Conservation (phyloP, 306 rosid genomes). For the Acacia acuminata region DNA sequence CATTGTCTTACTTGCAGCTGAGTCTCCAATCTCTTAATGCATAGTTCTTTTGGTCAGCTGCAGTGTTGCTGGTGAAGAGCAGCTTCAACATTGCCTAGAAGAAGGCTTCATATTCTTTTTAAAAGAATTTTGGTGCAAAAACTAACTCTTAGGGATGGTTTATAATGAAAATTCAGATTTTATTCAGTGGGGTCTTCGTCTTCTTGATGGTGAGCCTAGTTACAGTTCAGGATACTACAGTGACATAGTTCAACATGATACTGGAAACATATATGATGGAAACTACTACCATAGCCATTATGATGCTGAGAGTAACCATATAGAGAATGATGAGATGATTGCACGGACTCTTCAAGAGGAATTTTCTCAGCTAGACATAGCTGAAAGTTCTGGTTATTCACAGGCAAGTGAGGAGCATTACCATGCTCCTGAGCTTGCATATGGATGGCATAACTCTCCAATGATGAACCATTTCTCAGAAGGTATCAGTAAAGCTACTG, state of each 20-base stretch:
- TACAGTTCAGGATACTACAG: slow-evolving; percentile 47
- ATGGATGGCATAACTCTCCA: slow-evolving; percentile 55
- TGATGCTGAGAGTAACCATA: slow-evolving; percentile 46
- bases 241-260: slow-evolving; percentile 40
- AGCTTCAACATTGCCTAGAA: slow-evolving; percentile 8
- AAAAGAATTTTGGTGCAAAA: background rate
- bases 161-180: slow-evolving; percentile 57
- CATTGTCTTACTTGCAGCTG: slow-evolving; percentile 14
- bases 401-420: slow-evolving; percentile 48
- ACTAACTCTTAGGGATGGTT: slow-evolving; percentile 45
- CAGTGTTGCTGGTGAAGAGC: slow-evolving; percentile 25
- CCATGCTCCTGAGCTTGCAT: slow-evolving; percentile 41
- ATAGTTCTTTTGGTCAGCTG: slow-evolving; percentile 31
- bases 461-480: slow-evolving; percentile 44
- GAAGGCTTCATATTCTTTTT: slow-evolving; percentile 4
- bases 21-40: slow-evolving; percentile 13
- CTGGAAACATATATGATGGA: slow-evolving; percentile 40
- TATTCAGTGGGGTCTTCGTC: slow-evolving; percentile 63
- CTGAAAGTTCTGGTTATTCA: slow-evolving; percentile 46
- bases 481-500: slow-evolving; percentile 40
- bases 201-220: slow-evolving; percentile 57
- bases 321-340: slow-evolving; percentile 77
- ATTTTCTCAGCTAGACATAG: slow-evolving; percentile 56
- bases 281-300: slow-evolving; percentile 48
- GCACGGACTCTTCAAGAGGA: slow-evolving; percentile 76